Percentiles rank a stretch among this genome's conserved stretches.
phyloP scores from a whole-genome alignment of 495 filamentous ascomycete genomes.

The Penicillium antarcticum region DNA sequence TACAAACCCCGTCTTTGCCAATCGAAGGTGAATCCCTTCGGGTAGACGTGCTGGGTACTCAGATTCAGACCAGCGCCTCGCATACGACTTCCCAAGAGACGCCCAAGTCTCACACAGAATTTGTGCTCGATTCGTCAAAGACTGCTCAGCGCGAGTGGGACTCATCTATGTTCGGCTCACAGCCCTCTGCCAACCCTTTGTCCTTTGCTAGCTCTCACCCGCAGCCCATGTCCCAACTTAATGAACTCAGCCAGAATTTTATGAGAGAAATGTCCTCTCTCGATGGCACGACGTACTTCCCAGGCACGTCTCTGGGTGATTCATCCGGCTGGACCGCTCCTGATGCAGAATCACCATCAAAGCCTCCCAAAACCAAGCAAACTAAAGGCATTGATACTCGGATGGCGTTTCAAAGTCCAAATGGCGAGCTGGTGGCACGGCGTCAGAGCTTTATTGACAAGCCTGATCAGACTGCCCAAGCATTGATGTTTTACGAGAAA shows the following conservation, averaged over 20 bases:
- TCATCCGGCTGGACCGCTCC: slow-evolving; percentile 10
- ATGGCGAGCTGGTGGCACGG: slow-evolving; percentile 17
- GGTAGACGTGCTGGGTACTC: slow-evolving; percentile 23
- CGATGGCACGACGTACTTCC: not conserved
- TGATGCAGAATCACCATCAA: slow-evolving; percentile 17
- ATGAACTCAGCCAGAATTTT: slow-evolving; percentile 3
- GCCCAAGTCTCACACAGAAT: slow-evolving; percentile 13
- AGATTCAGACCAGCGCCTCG: slow-evolving; percentile 18
- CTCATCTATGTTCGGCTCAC: slow-evolving; percentile 1
- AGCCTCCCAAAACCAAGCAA: slow-evolving; percentile 1
- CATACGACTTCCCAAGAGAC: slow-evolving; percentile 13
- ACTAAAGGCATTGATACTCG: not conserved
- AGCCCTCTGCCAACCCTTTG: slow-evolving; percentile 8
- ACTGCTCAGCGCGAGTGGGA: slow-evolving; percentile 15
- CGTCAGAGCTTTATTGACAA: slow-evolving; percentile 24
- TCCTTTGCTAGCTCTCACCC: slow-evolving; percentile 19
- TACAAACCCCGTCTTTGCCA: slow-evolving; percentile 2
- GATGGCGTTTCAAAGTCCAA: slow-evolving; percentile 2
- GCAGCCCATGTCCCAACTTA: slow-evolving; percentile 9
- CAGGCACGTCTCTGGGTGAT: slow-evolving; percentile 11
- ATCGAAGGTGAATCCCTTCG: slow-evolving; percentile 2
- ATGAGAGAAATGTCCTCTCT: not conserved
- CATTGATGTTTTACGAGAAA: slow-evolving; percentile 37
- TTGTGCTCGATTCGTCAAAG: slow-evolving; percentile 27
- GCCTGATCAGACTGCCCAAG: slow-evolving; percentile 17